These are phyloP conservation scores for Haplosporangium gracile DNA, from an alignment of 192 early-diverging fungal species.

Conservation along the genomic window DNA sequence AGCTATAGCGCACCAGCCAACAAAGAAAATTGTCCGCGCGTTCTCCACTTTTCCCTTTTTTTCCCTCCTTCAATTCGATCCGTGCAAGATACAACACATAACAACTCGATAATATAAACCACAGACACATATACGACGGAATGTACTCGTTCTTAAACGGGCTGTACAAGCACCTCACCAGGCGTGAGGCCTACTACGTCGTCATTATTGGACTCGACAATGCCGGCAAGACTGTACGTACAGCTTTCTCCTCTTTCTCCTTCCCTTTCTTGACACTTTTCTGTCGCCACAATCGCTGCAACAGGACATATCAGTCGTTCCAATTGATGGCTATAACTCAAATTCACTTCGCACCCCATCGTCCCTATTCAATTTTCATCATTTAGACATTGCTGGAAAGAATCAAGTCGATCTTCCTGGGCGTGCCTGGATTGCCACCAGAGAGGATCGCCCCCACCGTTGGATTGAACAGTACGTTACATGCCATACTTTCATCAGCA, in stretches of 20 bases:
- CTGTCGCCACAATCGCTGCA: neutral
- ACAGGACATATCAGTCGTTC: neutral
- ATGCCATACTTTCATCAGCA: too few relatives aligned
- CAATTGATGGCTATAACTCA: neutral
- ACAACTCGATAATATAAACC: neutral
- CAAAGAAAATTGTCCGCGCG: neutral
- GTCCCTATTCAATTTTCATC: too few relatives aligned
- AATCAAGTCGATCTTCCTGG: conserved; percentile 86
- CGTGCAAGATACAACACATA: neutral
- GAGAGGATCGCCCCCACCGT: conserved; percentile 96
- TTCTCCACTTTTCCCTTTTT: neutral
- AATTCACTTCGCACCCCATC: neutral
- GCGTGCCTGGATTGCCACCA: conserved; percentile 78
- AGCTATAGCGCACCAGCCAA: neutral
- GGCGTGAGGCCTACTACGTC: conserved; percentile 94
- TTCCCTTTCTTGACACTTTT: neutral
- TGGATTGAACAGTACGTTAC: conserved; percentile 87
- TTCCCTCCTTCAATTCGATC: neutral
- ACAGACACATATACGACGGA: neutral
- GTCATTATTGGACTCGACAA: conserved; percentile 97
- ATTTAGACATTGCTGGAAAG: conserved; percentile 89
- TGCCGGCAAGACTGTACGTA: conserved; percentile 96
- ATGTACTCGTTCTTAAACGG: conserved; percentile 97
- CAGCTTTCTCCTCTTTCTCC: conserved; percentile 6
- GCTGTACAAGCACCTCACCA: conserved; percentile 89